phyloP scores from a whole-genome alignment of 1,284 basidiomycete species.

The Phlebopus sp. region DNA sequence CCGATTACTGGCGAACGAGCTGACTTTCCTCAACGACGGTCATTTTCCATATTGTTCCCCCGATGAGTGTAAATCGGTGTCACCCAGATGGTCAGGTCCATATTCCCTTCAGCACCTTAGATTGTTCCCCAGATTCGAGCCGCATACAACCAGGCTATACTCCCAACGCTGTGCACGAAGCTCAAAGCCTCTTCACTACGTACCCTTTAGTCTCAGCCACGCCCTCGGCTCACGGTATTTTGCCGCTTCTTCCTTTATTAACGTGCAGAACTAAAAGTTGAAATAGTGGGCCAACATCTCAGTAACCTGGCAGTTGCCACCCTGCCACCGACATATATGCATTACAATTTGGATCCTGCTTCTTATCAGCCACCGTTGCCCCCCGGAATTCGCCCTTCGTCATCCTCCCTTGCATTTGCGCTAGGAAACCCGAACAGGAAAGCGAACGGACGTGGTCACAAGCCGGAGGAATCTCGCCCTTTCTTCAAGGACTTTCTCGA shows the following conservation, averaged over 20 bases:
- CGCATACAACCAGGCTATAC: no score
- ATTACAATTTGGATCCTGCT: slow-evolving; percentile 41
- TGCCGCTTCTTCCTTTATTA: slow-evolving; percentile 7
- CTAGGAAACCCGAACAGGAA: slow-evolving; percentile 49
- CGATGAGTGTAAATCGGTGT: slow-evolving; percentile 29
- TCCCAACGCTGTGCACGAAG: slow-evolving; percentile 60
- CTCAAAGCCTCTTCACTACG: slow-evolving; percentile 56
- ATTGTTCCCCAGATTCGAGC: no score
- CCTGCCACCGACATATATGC: slow-evolving; percentile 57
- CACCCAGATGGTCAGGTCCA: slow-evolving; percentile 21
- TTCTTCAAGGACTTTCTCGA: slow-evolving; percentile 66
- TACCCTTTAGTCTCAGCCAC: slow-evolving; percentile 71
- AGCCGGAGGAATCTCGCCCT: slow-evolving; percentile 53
- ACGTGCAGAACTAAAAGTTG: slow-evolving; percentile 15
- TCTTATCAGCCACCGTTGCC: slow-evolving; percentile 55
- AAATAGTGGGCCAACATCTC: slow-evolving; percentile 63
- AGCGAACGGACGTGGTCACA: slow-evolving; percentile 36
- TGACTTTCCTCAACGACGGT: no score
- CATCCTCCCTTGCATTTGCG: slow-evolving; percentile 70
- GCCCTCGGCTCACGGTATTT: slow-evolving; percentile 62
- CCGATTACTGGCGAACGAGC: no score
- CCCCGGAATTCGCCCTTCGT: slow-evolving; percentile 56
- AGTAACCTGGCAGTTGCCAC: slow-evolving; percentile 54
- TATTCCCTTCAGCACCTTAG: no score
- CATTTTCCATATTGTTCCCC: no score